Conservation (phyloP, 148 eudicot genomes). For the Rheum nobile region DNA sequence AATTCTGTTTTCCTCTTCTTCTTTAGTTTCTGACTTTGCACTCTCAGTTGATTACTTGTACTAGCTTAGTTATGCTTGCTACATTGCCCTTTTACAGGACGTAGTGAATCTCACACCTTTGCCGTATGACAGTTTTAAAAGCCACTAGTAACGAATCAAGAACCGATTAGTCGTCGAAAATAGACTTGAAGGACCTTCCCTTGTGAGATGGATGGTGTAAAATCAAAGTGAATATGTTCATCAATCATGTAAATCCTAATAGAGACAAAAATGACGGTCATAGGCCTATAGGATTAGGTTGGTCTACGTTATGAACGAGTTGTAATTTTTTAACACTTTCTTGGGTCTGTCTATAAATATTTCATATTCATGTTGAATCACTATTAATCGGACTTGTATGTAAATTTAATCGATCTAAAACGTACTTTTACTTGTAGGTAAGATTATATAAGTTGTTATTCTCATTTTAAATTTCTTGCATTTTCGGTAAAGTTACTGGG, state of each 20-base stretch:
- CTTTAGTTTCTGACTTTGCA: neutral
- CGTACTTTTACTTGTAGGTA: neutral
- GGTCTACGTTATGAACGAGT: neutral
- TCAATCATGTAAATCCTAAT: neutral
- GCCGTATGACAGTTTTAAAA: slow-evolving; percentile 3
- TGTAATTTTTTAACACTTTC: neutral
- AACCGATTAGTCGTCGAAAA: neutral
- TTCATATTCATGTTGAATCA: neutral
- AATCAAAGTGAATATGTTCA: neutral
- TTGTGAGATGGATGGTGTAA: neutral
- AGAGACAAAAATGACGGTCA: neutral
- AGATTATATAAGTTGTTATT: no score
- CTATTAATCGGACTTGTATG: no score
- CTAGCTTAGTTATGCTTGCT: neutral
- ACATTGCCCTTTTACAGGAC: slow-evolving; percentile 3
- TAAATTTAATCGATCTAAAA: no score
- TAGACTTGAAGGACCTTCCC: neutral
- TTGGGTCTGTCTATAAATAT: neutral
- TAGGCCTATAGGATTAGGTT: neutral
- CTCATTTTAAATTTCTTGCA: no score
- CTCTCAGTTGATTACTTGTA: neutral
- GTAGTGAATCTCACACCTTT: slow-evolving; percentile 2
- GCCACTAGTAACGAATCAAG: neutral
- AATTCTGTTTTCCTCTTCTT: neutral
- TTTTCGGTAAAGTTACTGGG: no score